Base-by-base conservation (phyloP, 108 stramenopile genomes). In the Cyclotella kingstonii region DNA sequence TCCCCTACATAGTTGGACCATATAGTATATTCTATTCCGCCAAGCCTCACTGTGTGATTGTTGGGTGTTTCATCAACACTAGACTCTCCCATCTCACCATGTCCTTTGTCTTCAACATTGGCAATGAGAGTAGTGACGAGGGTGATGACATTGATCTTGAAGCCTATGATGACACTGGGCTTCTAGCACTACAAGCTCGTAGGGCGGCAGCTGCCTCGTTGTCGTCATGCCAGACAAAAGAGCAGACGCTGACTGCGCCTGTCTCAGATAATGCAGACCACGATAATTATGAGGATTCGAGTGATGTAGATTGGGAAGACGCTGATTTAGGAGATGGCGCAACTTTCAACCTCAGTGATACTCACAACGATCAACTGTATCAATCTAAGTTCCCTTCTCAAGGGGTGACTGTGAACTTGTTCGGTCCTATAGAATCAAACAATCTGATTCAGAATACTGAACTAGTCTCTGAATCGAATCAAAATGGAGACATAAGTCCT, bases 301-400 rank as follows among this genome's bases (percentile, higher is more conserved):
- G 71, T 25, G 46, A 77, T 40, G 40, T 67, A 10, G 68, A 76
- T 51, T 70, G 74, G 68, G 68, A 76, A 44, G 76, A 77, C 60
- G 68, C 69, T 12, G 74, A 56, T 15, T n/a, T n/a, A n/a, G n/a
- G n/a, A n/a, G 53, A 70, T 9, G 35, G 48, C 23, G 66, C 52
- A 3, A 23, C 39, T 29, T 45, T 60, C 15, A 61, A 70, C 15
- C 4, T 12, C 36, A 35, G 38, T 26, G 29, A 26, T 2, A 22
- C 34, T n/a, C 12, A 31, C 0, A 33, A 58, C 15, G 66, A 52
- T 30, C 34, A 45, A 9, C 41, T 41, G 31, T 36, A 21, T 2
- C 7, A 21, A 51, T 15, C 44, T 17, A 23, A 46, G 6, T 63
- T 64, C 7, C 70, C 70, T 18, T 36, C 70, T 10, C 49, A 56